Conservation (phyloP, 2,329 filamentous ascomycete genomes). For the Ilyonectria destructans region DNA sequence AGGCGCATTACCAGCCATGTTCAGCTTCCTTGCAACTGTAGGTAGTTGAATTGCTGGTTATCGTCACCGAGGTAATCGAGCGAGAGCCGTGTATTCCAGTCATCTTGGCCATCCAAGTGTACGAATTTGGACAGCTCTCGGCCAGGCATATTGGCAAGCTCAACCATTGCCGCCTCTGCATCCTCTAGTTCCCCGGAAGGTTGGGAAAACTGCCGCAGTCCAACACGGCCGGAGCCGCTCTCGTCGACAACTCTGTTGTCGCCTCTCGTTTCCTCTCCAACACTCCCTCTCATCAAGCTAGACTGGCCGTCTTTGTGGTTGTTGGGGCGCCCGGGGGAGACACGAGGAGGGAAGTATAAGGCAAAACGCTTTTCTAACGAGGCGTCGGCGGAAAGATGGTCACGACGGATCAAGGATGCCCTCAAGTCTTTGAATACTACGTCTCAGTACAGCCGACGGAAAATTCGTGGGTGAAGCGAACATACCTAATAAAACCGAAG, state of each 20-base stretch:
- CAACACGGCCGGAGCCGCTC: constrained; percentile 1
- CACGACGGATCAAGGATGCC: neutral
- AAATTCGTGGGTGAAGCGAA: neutral
- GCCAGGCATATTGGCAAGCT: constrained; percentile 2
- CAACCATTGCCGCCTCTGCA: constrained; percentile 2
- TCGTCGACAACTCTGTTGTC: neutral
- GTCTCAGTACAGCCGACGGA: neutral
- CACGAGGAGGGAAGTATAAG: constrained; percentile 8
- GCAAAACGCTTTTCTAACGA: constrained; percentile 8
- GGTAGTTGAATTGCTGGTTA: constrained; percentile 7
- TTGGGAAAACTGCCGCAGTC: constrained; percentile 3
- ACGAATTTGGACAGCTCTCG: neutral
- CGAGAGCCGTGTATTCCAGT: constrained; percentile 6
- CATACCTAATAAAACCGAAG: constrained; percentile 11
- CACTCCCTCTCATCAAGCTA: neutral
- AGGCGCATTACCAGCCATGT: constrained; percentile 3
- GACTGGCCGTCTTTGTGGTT: constrained; percentile 4
- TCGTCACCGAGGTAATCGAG: constrained; percentile 1
- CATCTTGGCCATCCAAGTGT: constrained; percentile 9
- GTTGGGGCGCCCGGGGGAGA: neutral
- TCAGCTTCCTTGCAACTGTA: constrained; percentile 1
- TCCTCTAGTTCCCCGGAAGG: neutral
- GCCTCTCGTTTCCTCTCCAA: neutral
- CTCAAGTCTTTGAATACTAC: constrained; percentile 6
- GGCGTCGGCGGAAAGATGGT: neutral